Evolutionary conservation across 2,329 filamentous ascomycete genomes (phyloP).

Genomic region (Aquanectria penicillioides): DNA sequence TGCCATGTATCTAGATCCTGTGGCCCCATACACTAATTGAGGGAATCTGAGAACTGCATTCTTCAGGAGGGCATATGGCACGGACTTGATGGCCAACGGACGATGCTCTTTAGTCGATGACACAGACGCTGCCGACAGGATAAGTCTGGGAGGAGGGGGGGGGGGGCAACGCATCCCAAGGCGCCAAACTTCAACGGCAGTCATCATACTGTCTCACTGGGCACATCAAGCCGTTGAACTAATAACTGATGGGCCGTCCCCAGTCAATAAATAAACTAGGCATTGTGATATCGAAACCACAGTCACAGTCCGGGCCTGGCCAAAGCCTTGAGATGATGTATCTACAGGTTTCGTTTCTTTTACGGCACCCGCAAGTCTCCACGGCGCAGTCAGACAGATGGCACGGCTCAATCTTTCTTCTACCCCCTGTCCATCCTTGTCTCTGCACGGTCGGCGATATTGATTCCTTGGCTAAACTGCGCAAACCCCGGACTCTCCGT

Average conservation of each 20-base stretch:
- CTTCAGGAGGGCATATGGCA: neutral
- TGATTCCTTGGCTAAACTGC: neutral
- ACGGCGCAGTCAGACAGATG: neutral
- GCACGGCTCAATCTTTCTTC: neutral
- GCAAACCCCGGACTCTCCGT: slow-evolving; percentile 15
- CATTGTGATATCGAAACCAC: neutral
- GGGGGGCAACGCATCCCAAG: neutral
- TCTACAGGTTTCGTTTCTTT: slow-evolving; percentile 3
- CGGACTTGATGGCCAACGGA: neutral
- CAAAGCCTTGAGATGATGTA: slow-evolving; percentile 1
- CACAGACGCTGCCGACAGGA: too few relatives aligned
- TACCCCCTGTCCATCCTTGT: too few relatives aligned
- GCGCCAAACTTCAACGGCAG: neutral
- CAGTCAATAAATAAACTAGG: neutral
- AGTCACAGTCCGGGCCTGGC: neutral
- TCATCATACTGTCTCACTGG: slow-evolving; percentile 12
- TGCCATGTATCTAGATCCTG: neutral
- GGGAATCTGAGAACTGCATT: neutral
- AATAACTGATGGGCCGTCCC: neutral
- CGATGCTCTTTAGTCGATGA: too few relatives aligned
- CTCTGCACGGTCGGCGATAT: too few relatives aligned
- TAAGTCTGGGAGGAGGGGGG: too few relatives aligned
- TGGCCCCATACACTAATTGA: neutral
- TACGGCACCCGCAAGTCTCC: neutral
- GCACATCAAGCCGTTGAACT: neutral